Conservation (phyloP, 495 filamentous ascomycete species). For the Aspergillus nidulans region DNA sequence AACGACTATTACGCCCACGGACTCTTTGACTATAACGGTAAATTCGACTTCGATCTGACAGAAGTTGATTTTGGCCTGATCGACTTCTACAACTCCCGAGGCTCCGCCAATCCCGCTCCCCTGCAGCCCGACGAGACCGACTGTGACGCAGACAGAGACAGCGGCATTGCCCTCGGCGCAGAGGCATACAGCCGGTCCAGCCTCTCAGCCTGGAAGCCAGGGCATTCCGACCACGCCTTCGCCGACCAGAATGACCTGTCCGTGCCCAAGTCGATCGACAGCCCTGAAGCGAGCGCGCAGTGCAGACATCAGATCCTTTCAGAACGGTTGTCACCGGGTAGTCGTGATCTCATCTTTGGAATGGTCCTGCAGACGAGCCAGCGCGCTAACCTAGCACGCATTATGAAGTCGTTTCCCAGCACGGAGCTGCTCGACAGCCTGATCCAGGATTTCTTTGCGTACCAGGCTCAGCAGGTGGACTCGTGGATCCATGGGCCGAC, state of each 20-base stretch:
- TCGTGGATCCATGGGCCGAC: conserved; percentile 57
- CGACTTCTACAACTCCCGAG: conserved; percentile 50
- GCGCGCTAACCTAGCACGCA: conserved; percentile 38
- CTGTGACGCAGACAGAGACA: conserved; percentile 18
- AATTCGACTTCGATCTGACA: conserved; percentile 54
- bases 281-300: conserved; percentile 17
- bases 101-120: conserved; percentile 22
- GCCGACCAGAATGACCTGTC: conserved; percentile 53
- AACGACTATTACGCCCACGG: conserved; percentile 26
- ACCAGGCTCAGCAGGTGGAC: conserved; percentile 44
- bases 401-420: conserved; percentile 58
- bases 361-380: conserved; percentile 52
- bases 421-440: conserved; percentile 54
- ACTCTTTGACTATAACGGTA: conserved; percentile 34
- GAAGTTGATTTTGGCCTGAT: conserved; percentile 58
- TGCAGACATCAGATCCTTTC: conserved; percentile 21
- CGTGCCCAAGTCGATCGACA: conserved; percentile 36
- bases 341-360: conserved; percentile 54
- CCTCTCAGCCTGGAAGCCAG: conserved; percentile 53
- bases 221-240: conserved; percentile 44
- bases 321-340: conserved; percentile 39
- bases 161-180: conserved; percentile 28
- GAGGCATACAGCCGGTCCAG: conserved; percentile 43
- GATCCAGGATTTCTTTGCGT: conserved; percentile 56
- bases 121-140: conserved; percentile 8